Evolutionary conservation across 768 basidiomycete genomes (phyloP).

Genomic region (Naematelia encephala): DNA sequence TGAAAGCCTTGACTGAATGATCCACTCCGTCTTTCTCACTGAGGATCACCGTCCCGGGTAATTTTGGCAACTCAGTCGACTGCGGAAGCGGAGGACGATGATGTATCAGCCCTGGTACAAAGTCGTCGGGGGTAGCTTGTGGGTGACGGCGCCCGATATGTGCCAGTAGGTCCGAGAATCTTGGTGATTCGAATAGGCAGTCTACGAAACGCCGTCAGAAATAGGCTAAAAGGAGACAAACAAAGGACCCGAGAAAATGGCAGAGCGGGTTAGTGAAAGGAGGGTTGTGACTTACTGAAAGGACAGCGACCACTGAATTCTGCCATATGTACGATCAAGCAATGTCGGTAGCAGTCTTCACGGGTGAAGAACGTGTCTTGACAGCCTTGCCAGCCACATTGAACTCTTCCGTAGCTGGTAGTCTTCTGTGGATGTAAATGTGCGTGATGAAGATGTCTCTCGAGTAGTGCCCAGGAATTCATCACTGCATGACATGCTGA

Average conservation of each 20-base stretch:
- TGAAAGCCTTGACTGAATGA: background rate
- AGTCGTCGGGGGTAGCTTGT: slow-evolving; percentile 37
- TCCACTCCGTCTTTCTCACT: slow-evolving; percentile 1
- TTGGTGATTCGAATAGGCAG: slow-evolving; percentile 36
- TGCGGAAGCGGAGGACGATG: slow-evolving; percentile 10
- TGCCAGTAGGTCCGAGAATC: slow-evolving; percentile 33
- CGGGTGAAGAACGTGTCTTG: slow-evolving; percentile 6
- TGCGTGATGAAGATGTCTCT: slow-evolving; percentile 38
- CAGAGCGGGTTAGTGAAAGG: background rate
- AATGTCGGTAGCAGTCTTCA: slow-evolving; percentile 30
- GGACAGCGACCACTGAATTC: slow-evolving; percentile 39
- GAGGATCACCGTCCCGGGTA: slow-evolving; percentile 1
- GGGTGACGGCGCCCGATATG: slow-evolving; percentile 40
- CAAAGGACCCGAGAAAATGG: background rate
- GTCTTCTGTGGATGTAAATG: slow-evolving; percentile 20
- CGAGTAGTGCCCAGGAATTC: slow-evolving; percentile 40
- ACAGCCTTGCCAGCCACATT: slow-evolving; percentile 32
- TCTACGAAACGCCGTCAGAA: slow-evolving; percentile 18
- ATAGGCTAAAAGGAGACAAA: background rate
- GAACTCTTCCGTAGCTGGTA: background rate
- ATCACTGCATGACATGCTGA: slow-evolving; percentile 32
- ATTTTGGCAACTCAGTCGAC: background rate
- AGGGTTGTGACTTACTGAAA: slow-evolving; percentile 29
- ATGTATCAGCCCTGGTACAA: slow-evolving; percentile 43
- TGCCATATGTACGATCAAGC: slow-evolving; percentile 34